Base-by-base conservation (phyloP, 306 rosid species). In the Castanea sativa region DNA sequence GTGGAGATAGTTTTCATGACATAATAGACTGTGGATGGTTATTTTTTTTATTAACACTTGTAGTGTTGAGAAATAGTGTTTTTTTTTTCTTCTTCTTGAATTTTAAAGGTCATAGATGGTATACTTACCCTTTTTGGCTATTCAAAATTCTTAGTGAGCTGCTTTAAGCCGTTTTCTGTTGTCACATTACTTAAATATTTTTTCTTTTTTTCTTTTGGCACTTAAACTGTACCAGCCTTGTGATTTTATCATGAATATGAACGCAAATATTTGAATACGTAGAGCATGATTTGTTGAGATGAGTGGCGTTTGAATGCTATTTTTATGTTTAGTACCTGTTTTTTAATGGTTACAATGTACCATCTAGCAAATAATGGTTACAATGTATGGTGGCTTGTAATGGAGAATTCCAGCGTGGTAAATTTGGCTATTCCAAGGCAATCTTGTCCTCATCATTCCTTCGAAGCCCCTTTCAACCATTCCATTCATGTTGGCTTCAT, bases 1-100 rank as follows among this genome's bases (percentile, higher is more conserved):
- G 89, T 85, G 78, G 83, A 79, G 83, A 75, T 90, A 89, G 92
- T 79, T 81, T 80, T 83, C 81, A 80, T 87, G 84, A 73, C 86
- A 78, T 79, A 38, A 84, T 76, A 67, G 55, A 78, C 78, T 77
- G 79, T 68, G 76, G 88, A 78, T 68, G 73, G 61, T 81, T 80
- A 81, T 86, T 84, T 87, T 45, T 80, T 71, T 75, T 45, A 83
- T 85, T 80, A 68, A 82, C 78, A 74, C 88, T 77, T 85, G 88
- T 92, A 88, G 77, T 80, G 53, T 76, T 85, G 71, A 77, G 87
- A 81, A 45, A 84, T 82, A 73, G 89, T 75, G 71, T 76, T 25
- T 25, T 16, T 52, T 21, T 83, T 69, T 23, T 21, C 23, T 38
- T 70, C 13, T 56, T 69, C 51, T 76, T 79, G 82, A 76, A 76